Base-by-base conservation (phyloP, 768 basidiomycete genomes). In the Leccinellum rugosiceps region DNA sequence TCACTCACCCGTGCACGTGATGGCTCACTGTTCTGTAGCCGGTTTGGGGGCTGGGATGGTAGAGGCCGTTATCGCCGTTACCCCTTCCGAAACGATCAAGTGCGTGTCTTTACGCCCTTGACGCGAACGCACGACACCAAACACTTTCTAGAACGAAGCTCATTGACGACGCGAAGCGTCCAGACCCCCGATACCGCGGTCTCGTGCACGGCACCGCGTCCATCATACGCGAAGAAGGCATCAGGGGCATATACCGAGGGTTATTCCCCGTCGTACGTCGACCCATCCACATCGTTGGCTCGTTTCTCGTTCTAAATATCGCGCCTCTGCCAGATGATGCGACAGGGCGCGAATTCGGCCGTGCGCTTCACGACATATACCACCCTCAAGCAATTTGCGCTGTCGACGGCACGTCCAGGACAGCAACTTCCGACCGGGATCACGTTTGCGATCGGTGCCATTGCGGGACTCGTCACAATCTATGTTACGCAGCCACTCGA, bases 1-100 rank as follows among this genome's bases (percentile, higher is more conserved):
- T n/a, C 21, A 3, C 45, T 10, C 26, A 3, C 4, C 17, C 44
- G 25, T 49, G 17, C 57, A 55, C 32, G 49, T 38, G 35, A 38
- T 61, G 56, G 25, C 66, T 66, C 41, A 65, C 45, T 6, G 7
- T 15, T 52, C 50, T 8, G 19, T 32, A 85, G 90, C 90, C 58
- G 90, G 90, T 30, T 75, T 92, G 11, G 88, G 88, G 30, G 96
- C 96, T 2, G 96, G 96, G 4, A 84, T 94, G 85, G 88, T 79
- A 66, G 96, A 98, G 72, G 93, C 96, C 1, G 70, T 98, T 21
- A 84, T 98, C 55, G 96, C 96, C 2, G 96, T 99, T 3, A 98
- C 96, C 0, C 96, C 96, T 3, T 94, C 92, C 13, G 96, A 99
- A 72, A 98, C 96, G 0, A 97, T 98, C 79, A 99, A 99, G 96